Base-by-base conservation (phyloP, 306 rosid genomes). In the Hylodesmum podocarpum region DNA sequence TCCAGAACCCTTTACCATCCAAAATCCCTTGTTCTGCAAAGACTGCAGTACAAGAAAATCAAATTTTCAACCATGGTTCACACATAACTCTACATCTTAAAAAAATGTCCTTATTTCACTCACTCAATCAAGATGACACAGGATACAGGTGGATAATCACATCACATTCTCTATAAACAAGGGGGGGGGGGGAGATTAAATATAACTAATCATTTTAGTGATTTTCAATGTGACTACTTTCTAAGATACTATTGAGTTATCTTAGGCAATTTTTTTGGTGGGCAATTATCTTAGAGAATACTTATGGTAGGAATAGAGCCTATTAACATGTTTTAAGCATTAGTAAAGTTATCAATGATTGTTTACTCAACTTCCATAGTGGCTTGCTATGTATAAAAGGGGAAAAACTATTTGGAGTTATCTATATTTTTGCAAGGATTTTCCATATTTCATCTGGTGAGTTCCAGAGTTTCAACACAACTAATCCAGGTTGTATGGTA, bases 1-100 rank as follows among this genome's bases (percentile, higher is more conserved):
- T 36, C 87, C 88, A 10, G 88, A 58, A 43, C 84, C 89, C 86
- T 89, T 90, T 25, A 70, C 79, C 86, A 83, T 82, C 94, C 93
- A 89, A 84, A 90, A 83, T 22, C 90, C 91, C 82, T 91, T 85
- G 82, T 90, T 89, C 84, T 86, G 87, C 47, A 90, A 78, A 83
- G 89, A 83, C 81, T 72, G 88, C 75, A 53, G 65, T 24, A 37
- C 61, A 66, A 81, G 14, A 66, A 74, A 6, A 57, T 1, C 22
- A 53, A 53, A 10, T 3, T 18, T 53, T 64, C 71, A 75, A 54
- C 29, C 15, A 61, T 4, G 43, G 33, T 49, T 57, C 76, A 79
- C 22, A 80, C 43, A 55, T 14, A 70, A 70, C 16, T 29, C 11
- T 29, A 53, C 14, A 78, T 55, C 18, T 70, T 46, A 6, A 53